Evolutionary conservation across 148 eudicot genomes (phyloP).

Genomic region (Simmondsia chinensis): DNA sequence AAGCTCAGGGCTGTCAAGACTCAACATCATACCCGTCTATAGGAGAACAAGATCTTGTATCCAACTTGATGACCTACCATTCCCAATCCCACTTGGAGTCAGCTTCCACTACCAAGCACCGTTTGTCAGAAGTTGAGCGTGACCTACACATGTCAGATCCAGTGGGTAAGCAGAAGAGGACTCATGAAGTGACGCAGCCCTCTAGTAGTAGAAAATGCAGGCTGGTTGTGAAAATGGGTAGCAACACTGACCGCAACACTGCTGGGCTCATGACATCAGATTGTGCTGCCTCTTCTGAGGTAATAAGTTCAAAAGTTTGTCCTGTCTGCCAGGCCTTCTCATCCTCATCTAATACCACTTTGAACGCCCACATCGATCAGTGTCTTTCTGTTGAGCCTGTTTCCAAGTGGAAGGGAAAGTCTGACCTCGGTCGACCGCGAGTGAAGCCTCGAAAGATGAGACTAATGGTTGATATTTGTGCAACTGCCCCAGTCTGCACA

Average conservation of each 20-base stretch:
- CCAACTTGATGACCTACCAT: constrained; percentile 14
- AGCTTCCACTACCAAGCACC: constrained; percentile 29
- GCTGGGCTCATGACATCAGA: constrained; percentile 30
- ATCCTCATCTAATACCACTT: constrained; percentile 86
- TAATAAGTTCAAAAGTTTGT: constrained; percentile 64
- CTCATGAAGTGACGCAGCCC: constrained; percentile 15
- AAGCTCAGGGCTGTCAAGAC: constrained; percentile 17
- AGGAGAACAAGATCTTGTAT: constrained; percentile 29
- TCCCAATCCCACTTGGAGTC: constrained; percentile 33
- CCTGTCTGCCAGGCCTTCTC: constrained; percentile 83
- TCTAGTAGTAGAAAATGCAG: constrained; percentile 36
- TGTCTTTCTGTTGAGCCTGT: constrained; percentile 68
- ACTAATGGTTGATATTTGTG: constrained; percentile 63
- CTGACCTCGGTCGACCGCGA: constrained; percentile 47
- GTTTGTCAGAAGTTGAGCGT: constrained; percentile 24
- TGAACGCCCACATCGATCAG: constrained; percentile 96
- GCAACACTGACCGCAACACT: constrained; percentile 23
- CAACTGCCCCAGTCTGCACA: constrained; percentile 59
- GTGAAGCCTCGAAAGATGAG: constrained; percentile 72
- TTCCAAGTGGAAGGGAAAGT: constrained; percentile 29
- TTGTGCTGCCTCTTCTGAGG: constrained; percentile 25
- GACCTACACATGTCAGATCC: constrained; percentile 24
- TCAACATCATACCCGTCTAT: constrained; percentile 20
- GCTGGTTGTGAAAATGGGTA: constrained; percentile 36
- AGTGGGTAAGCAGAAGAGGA: constrained; percentile 18